Evolutionary conservation across 768 basidiomycete species (phyloP).

Genomic region (Pleurotus platypus): DNA sequence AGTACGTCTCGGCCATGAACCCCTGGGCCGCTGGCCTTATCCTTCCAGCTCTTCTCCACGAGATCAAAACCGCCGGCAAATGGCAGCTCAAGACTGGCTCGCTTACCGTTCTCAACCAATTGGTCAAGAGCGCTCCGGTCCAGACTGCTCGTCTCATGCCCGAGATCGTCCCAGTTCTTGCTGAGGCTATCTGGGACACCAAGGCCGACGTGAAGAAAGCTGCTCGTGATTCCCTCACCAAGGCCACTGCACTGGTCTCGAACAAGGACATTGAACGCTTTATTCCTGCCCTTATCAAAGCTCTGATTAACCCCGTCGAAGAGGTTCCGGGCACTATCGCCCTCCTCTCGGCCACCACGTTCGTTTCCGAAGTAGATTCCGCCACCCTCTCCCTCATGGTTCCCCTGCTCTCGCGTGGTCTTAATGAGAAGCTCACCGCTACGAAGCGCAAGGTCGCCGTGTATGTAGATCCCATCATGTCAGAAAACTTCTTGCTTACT

Average conservation of each 20-base stretch:
- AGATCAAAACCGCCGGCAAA: conserved; percentile 95
- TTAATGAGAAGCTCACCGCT: conserved; percentile 90
- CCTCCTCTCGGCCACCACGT: conserved; percentile 96
- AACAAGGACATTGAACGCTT: conserved; percentile 99
- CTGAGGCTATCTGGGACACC: conserved; percentile 98
- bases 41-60: conserved; percentile 84
- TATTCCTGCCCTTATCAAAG: conserved; percentile 96
- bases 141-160: conserved; percentile 91
- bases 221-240: conserved; percentile 90
- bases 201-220: conserved; percentile 99
- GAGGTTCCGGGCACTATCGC: conserved; percentile 95
- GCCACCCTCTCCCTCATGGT: conserved; percentile 97
- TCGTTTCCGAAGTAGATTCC: conserved; percentile 99
- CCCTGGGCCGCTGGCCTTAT: conserved; percentile 83
- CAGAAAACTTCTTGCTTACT: conserved; percentile 13
- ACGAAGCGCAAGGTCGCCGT: conserved; percentile 98
- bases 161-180: conserved; percentile 89
- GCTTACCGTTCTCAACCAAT: conserved; percentile 78
- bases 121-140: conserved; percentile 75
- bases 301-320: conserved; percentile 98
- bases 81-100: conserved; percentile 96
- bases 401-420: conserved; percentile 90
- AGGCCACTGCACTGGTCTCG: conserved; percentile 89
- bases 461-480: conserved; percentile 42
- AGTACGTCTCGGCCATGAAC: conserved; percentile 75